These are phyloP conservation scores for Fusarium sp. DNA, from an alignment of 2,329 filamentous ascomycete genomes.

Conservation along the genomic window DNA sequence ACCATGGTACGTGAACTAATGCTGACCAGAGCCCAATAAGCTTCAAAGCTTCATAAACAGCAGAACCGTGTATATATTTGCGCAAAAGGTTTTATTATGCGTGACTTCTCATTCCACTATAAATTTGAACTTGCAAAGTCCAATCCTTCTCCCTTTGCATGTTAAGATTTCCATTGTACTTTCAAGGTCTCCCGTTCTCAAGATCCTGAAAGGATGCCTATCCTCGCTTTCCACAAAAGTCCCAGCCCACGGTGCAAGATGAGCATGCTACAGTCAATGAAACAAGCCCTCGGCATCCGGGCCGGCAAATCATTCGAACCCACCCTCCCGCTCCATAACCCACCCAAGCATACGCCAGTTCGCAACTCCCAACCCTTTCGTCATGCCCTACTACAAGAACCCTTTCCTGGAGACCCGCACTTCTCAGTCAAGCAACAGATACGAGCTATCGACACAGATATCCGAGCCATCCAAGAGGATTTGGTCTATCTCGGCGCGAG, in stretches of 20 bases:
- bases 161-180: too few relatives aligned
- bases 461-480: neutral
- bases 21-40: too few relatives aligned
- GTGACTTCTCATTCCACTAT: too few relatives aligned
- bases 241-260: neutral
- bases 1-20: too few relatives aligned
- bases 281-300: too few relatives aligned
- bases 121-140: too few relatives aligned
- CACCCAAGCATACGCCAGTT: neutral
- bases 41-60: too few relatives aligned
- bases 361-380: neutral
- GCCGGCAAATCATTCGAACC: accelerated
- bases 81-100: too few relatives aligned
- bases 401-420: too few relatives aligned
- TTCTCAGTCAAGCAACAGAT: neutral
- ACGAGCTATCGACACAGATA: neutral
- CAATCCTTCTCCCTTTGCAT: too few relatives aligned
- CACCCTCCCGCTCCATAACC: neutral
- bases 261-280: neutral
- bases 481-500: neutral
- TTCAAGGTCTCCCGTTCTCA: neutral
- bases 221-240: neutral
- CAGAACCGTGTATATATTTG: too few relatives aligned
- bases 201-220: accelerated
- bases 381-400: neutral